Evolutionary conservation across 495 filamentous ascomycete genomes (phyloP).

Genomic region (Penicillium paradoxum): DNA sequence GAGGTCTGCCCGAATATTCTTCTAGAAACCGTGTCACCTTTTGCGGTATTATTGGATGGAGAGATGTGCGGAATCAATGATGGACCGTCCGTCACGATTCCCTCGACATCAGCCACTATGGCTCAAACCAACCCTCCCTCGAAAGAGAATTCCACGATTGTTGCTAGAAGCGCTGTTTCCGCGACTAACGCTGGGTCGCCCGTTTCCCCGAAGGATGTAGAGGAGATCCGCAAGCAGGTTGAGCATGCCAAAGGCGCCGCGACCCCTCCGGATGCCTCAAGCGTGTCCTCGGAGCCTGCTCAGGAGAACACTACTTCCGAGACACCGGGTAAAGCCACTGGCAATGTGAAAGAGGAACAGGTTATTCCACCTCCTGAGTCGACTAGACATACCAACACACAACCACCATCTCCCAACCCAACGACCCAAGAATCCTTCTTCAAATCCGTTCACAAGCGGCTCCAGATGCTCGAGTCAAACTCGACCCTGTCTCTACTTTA

Average conservation of each 20-base stretch:
- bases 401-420: conserved; percentile 60
- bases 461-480: conserved; percentile 86
- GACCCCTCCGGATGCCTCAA: conserved; percentile 19
- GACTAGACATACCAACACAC: conserved; percentile 47
- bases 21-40: conserved; percentile 12
- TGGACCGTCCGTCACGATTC: conserved; percentile 2
- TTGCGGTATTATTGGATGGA: conserved; percentile 5
- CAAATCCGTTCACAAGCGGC: conserved; percentile 89
- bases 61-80: conserved; percentile 21
- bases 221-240: conserved; percentile 19
- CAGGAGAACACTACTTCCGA: conserved; percentile 25
- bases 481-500: conserved; percentile 90
- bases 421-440: conserved; percentile 96
- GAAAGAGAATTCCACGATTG: conserved; percentile 8
- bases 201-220: conserved; percentile 10
- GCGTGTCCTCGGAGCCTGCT: conserved; percentile 16
- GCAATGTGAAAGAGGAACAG: conserved; percentile 29
- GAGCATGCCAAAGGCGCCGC: conserved; percentile 13
- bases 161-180: conserved; percentile 3
- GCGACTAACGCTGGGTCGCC: conserved; percentile 7
- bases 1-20: conserved; percentile 17
- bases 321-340: conserved; percentile 16
- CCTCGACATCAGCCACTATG: conserved; percentile 7
- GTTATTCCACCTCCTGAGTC: conserved; percentile 27
- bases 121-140: conserved; percentile 5